These are phyloP conservation scores for Vachellia pachyceras DNA, from an alignment of 306 rosid genomes.

Conservation along the genomic window DNA sequence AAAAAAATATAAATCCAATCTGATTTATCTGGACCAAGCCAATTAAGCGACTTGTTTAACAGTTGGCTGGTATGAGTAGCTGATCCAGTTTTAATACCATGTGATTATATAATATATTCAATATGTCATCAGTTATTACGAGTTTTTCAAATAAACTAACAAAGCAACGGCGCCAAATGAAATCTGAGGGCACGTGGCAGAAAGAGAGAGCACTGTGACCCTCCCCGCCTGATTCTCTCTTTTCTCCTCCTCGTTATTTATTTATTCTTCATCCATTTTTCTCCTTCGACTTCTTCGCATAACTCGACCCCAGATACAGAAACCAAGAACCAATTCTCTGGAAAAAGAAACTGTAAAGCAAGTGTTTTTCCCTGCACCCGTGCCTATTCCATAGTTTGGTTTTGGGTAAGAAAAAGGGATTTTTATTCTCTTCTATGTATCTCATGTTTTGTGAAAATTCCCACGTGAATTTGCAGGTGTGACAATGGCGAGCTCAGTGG, in stretches of 20 bases:
- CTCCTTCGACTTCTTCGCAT: neutral
- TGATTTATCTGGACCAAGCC: too few relatives aligned
- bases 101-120: too few relatives aligned
- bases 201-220: constrained; percentile 37
- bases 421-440: constrained; percentile 5
- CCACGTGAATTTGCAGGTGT: constrained; percentile 60
- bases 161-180: neutral
- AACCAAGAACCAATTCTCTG: constrained; percentile 21
- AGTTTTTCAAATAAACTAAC: neutral
- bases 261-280: neutral
- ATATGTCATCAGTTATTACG: neutral
- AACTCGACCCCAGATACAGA: neutral
- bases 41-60: too few relatives aligned
- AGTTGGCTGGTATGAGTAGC: too few relatives aligned
- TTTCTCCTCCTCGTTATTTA: neutral
- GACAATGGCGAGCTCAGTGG: constrained; percentile 82
- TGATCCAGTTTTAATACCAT: too few relatives aligned
- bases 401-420: neutral
- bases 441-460: constrained; percentile 15
- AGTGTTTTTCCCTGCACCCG: constrained; percentile 12
- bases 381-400: neutral
- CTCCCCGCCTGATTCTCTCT: neutral
- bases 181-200: constrained; percentile 43
- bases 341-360: constrained; percentile 22
- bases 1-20: too few relatives aligned